Conservation (phyloP, 768 basidiomycete genomes). For the Pulveroboletus sp. region DNA sequence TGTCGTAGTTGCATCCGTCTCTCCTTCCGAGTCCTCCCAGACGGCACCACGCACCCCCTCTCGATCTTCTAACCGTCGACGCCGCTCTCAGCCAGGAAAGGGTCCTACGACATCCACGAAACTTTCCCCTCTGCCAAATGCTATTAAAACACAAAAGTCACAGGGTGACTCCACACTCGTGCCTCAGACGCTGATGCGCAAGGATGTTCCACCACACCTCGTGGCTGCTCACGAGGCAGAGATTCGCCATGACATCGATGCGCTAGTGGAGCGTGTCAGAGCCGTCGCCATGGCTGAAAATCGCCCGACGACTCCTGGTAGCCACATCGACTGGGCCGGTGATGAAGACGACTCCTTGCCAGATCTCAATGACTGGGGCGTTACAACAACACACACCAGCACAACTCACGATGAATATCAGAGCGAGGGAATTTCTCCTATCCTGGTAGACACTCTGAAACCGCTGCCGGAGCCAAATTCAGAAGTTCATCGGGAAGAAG, state of each 20-base stretch:
- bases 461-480: conserved; percentile 49
- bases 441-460: conserved; percentile 57
- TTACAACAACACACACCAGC: conserved; percentile 42
- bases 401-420: conserved; percentile 23
- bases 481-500: conserved; percentile 18
- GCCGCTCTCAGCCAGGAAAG: conserved; percentile 42
- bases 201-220: conserved; percentile 61
- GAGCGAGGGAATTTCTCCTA: conserved; percentile 56
- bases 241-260: conserved; percentile 62
- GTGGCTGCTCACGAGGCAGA: conserved; percentile 36
- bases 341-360: conserved; percentile 80
- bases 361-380: conserved; percentile 83
- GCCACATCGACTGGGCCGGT: conserved; percentile 86
- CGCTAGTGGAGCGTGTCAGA: conserved; percentile 72
- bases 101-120: conserved; percentile 13
- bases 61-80: conserved; percentile 44
- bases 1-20: conserved; percentile 18
- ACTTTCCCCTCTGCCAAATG: conserved; percentile 14
- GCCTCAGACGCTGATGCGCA: conserved; percentile 33
- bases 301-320: conserved; percentile 65
- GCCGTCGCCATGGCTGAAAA: conserved; percentile 67
- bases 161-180: conserved; percentile 14
- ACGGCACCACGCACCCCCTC: conserved; percentile 33
- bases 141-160: conserved; percentile 35
- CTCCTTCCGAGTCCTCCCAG: conserved; percentile 19